These are phyloP conservation scores for Skeletonema tropicum DNA, from an alignment of 108 stramenopile species.

Conservation along the genomic window DNA sequence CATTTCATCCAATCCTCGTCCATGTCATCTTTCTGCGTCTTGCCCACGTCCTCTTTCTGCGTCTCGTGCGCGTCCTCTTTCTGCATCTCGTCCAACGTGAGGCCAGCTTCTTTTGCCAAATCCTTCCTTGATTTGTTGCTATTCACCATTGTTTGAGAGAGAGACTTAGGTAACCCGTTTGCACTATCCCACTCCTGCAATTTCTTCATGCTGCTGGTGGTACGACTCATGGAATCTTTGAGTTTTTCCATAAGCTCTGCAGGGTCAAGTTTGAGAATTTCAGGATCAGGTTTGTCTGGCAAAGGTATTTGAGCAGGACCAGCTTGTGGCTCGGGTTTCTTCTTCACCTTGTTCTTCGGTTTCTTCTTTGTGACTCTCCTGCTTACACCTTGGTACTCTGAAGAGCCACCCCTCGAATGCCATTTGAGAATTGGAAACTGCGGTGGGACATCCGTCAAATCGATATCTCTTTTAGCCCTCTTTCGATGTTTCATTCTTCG, in stretches of 20 bases:
- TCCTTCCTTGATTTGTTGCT: conserved; percentile 36
- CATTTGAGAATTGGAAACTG: not conserved
- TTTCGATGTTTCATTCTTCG: too few relatives aligned
- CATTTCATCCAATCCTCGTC: too few relatives aligned
- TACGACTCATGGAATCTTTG: conserved; percentile 1
- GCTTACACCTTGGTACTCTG: not conserved
- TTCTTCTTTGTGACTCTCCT: conserved; percentile 1
- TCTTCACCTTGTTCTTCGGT: not conserved
- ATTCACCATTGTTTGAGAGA: conserved; percentile 54
- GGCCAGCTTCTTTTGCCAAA: conserved; percentile 34
- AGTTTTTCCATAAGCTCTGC: not conserved
- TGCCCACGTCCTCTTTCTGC: too few relatives aligned
- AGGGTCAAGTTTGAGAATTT: conserved; percentile 11
- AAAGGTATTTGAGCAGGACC: conserved; percentile 1
- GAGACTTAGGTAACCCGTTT: conserved; percentile 47
- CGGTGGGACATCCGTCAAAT: not conserved
- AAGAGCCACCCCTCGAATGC: not conserved
- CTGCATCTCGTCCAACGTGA: conserved; percentile 38
- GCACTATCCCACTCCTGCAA: conserved; percentile 43
- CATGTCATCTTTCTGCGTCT: too few relatives aligned
- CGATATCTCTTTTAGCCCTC: not conserved
- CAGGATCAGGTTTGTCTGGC: conserved; percentile 4
- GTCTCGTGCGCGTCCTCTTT: too few relatives aligned
- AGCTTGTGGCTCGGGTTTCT: not conserved
- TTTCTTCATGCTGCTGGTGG: not conserved